Evolutionary conservation across 352 stramenopile species (phyloP).

Genomic region (Phytopythium aichiense): DNA sequence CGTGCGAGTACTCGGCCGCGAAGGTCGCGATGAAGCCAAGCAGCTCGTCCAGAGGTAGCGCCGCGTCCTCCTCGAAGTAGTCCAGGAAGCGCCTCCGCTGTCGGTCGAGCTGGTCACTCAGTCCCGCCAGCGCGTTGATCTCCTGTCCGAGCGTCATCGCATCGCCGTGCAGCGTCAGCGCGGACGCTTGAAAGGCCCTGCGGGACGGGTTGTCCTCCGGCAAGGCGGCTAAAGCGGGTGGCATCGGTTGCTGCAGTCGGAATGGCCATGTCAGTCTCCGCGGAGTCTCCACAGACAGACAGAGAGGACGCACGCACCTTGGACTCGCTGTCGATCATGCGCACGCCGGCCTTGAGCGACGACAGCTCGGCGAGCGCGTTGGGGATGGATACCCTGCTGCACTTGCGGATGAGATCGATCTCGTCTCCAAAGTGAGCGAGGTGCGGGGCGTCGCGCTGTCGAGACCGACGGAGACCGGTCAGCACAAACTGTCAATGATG

Average conservation of each 20-base stretch:
- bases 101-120: slow-evolving; percentile 45
- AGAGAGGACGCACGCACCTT: slow-evolving; percentile 19
- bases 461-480: neutral
- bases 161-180: slow-evolving; percentile 46
- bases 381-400: slow-evolving; percentile 59
- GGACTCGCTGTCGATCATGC: slow-evolving; percentile 53
- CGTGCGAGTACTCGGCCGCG: slow-evolving; percentile 45
- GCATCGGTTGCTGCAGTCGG: neutral
- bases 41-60: slow-evolving; percentile 59
- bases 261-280: neutral
- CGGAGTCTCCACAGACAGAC: neutral
- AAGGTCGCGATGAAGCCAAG: slow-evolving; percentile 64
- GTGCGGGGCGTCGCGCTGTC: slow-evolving; percentile 56
- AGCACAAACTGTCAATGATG: neutral
- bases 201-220: slow-evolving; percentile 24
- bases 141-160: slow-evolving; percentile 57
- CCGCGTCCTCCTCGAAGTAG: slow-evolving; percentile 76
- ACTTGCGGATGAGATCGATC: slow-evolving; percentile 57
- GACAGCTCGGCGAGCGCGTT: slow-evolving; percentile 54
- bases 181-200: slow-evolving; percentile 17
- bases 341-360: slow-evolving; percentile 49
- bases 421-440: slow-evolving; percentile 57
- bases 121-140: slow-evolving; percentile 35
- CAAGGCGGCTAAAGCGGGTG: slow-evolving; percentile 14
- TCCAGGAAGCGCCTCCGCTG: slow-evolving; percentile 66